Base-by-base conservation (phyloP, 805 yeast genomes). In the Yarrowia hollandica region DNA sequence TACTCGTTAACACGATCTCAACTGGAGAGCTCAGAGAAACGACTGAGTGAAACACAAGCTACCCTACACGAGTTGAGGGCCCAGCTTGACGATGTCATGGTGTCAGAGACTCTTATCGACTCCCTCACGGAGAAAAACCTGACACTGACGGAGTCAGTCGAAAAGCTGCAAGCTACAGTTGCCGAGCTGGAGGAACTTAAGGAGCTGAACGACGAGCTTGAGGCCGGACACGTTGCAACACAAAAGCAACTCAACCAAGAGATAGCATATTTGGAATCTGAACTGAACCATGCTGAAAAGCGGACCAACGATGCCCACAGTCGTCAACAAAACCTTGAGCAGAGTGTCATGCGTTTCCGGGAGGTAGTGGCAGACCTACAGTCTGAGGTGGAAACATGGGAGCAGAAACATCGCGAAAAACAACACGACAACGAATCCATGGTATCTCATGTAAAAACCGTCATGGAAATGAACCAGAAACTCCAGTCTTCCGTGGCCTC, bases 111-210 rank as follows among this genome's bases (percentile, higher is more conserved):
- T 4, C 63, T 77, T 35, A 65, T 75, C 8, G 75, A 72, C 19
- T 71, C 65, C 14, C 65, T 78, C 21, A 72, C 78, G 0, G 69
- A 68, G 23, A 63, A 75, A 59, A 79, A 79, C 55, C 56, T 71
- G 8, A 73, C 66, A 22, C 68, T 81, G 18, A 64, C 63, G 16
- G 69, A 66, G 10, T 67, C 74, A 39, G 71, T 81, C 5, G 63
- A 62, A 1, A 69, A 66, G n/a, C 69, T 82, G 18, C 68, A 74
- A 28, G 62, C 63, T 4, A 74, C 80, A 0, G 71, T 83, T 1
- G 73, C 72, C 1, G 86, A 84, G 19, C 69, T 83, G 30, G 81
- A 77, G 42, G 82, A 80, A 52, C 65, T 84, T 18, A 80, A 79
- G 60, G 79, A 77, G 44, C 65, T 84, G 9, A 81, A 80, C 60